phyloP scores from a whole-genome alignment of 768 basidiomycete genomes.

The Cystofilobasidium macerans region DNA sequence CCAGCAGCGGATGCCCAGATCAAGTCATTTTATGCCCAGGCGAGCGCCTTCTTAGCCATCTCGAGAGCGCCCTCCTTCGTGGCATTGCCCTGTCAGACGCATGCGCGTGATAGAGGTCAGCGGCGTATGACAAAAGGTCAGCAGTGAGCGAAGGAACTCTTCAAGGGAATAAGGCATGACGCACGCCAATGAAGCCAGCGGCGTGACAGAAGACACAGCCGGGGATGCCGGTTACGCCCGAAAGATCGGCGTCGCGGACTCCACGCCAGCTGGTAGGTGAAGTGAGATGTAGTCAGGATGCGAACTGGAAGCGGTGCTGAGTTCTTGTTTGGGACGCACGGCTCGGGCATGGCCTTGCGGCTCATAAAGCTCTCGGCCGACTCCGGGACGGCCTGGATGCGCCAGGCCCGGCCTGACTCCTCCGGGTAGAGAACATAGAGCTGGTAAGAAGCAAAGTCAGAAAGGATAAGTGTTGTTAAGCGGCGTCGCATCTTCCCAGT shows the following conservation, averaged over 20 bases:
- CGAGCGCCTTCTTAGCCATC: constrained; percentile 61
- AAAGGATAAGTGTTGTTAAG: no score
- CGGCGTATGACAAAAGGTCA: no score
- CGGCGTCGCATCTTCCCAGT: no score
- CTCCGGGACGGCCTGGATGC: constrained; percentile 81
- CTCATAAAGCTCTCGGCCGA: constrained; percentile 75
- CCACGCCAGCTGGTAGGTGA: constrained; percentile 59
- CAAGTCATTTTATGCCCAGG: neutral
- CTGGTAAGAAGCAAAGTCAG: neutral
- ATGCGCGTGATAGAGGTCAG: neutral
- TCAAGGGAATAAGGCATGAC: constrained; percentile 1
- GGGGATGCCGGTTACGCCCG: constrained; percentile 58
- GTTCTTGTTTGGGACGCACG: constrained; percentile 36
- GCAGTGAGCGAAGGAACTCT: constrained; percentile 8
- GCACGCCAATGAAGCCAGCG: constrained; percentile 86
- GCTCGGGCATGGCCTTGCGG: constrained; percentile 81
- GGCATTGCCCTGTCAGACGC: constrained; percentile 55
- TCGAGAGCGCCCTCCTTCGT: constrained; percentile 76
- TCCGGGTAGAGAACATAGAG: constrained; percentile 87
- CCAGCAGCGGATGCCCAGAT: no score
- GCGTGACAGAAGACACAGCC: constrained; percentile 90
- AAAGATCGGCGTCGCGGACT: constrained; percentile 69
- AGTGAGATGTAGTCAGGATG: no score
- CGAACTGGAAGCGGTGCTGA: no score
- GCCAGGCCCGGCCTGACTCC: constrained; percentile 57